Base-by-base conservation (phyloP, 768 basidiomycete genomes). In the Lactifluus piperatus region DNA sequence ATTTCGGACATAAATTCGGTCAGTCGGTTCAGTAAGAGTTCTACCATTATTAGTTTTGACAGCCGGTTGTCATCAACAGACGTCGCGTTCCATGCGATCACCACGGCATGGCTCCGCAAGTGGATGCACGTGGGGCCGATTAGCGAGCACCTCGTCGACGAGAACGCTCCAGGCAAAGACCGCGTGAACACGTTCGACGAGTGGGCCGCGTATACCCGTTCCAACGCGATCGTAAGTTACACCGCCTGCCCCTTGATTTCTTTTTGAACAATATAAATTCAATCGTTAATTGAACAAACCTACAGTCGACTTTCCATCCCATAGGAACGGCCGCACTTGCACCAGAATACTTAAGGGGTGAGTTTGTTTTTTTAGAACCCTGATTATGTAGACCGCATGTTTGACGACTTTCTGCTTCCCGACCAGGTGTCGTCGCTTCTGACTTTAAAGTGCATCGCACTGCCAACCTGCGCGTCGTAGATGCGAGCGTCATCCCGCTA, bases 391-490 rank as follows among this genome's bases (percentile, higher is more conserved):
- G 5, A 34, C 13, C 34, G 10, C 30, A 2, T 32, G 30, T 4
- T 13, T 34, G 34, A 34, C 34, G 34, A 34, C n/a, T 34, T 11
- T 34, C 34, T 9, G 34, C 1, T 30, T 30, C 30, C 30, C 30
- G 14, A 52, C 55, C 62, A 37, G 68, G 79, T 44, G 77, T 78
- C 29, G 76, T 79, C 58, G 76, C 76, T 56, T 68, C 70, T 32
- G 68, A 71, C 36, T 64, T 76, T 26, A 67, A 65, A 13, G 79
- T 80, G 0, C 75, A 79, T 66, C 79, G 77, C 14, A 70, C 74
- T 4, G 52, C 65, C 50, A 77, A 77, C 62, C 62, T 80, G 36
- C 71, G 78, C 41, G 71, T 75, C 41, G 68, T 63, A 16, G 62
- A 63, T 26, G 62, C 62, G 13, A 63, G 62, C 39, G 45, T 63